Evolutionary conservation across 805 yeast genomes (phyloP), one percentile per base, ranked within the genome.

Genomic region (Candida hungchunana): DNA sequence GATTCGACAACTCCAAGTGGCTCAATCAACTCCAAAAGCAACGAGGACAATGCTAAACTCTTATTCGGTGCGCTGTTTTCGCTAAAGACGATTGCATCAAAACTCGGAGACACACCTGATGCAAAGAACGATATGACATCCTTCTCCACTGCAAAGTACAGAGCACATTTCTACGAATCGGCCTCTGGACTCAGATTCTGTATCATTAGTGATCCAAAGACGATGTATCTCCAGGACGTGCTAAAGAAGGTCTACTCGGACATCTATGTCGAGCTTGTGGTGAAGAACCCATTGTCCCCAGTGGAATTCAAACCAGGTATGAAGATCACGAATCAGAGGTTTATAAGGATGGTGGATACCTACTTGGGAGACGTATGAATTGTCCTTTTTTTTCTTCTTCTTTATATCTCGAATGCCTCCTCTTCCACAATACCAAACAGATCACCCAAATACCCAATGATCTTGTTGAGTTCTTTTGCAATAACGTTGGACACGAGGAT

Each of bases 31-130:
- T 62, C 67, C 11, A 73, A 69, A 40, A 79, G 77, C 52, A 69
- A 73, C 29, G 81, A 80, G 32, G 87, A 88, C 53, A 66, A 75
- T 11, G 80, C 93, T 7, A 82, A 90, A 57, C 71, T 93, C 22
- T 67, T 93, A 11, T 93, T 86, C 56, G 98, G 98, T 10, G 77
- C 85, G 26, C 65, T 86, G 8, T 83, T 78, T 56, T 87, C 96
- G 10, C 60, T 90, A 42, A 71, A 88, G 34, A 85, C 81, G 43
- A 74, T 93, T 25, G 73, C 90, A 0, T 67, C 75, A n/a, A 79
- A 72, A 42, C 53, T 77, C 10, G 58, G 58, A 44, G 63, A 43
- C 55, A 55, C 53, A 47, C 56, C 43, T 28, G 62, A 60, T 15
- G 54, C 50, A 6, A 49, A 58, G 11, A 57, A 60, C 33, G 50